A percentile compares a stretch with the other conserved stretches of the same genome.
Evolutionary conservation across 169 alveolate genomes (phyloP).

Genomic region (Plasmodium yoelii): DNA sequence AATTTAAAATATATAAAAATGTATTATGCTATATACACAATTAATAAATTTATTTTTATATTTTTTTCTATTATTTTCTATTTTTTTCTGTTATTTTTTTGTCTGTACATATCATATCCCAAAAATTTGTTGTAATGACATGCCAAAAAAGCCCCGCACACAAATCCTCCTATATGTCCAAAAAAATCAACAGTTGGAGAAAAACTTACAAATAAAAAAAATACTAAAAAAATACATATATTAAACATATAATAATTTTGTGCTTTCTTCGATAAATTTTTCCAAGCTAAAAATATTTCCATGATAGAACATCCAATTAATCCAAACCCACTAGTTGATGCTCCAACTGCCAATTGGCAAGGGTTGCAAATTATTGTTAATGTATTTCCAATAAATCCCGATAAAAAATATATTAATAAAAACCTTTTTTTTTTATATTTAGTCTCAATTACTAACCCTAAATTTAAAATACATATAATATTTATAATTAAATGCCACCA

Average conservation of each 20-base stretch:
- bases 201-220: constrained; percentile 66
- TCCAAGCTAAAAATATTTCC: constrained; percentile 78
- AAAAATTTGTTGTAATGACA: constrained; percentile 53
- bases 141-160: constrained; percentile 69
- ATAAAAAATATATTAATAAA: constrained; percentile 21
- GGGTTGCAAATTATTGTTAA: constrained; percentile 78
- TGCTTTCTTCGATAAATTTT: constrained; percentile 47
- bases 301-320: constrained; percentile 77
- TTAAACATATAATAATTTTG: constrained; percentile 57
- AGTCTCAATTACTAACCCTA: constrained; percentile 68
- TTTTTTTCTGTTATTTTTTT: not conserved
- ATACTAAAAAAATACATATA: constrained; percentile 51
- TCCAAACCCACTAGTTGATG: constrained; percentile 80
- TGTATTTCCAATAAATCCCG: constrained; percentile 77
- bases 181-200: constrained; percentile 74
- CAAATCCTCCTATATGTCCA: constrained; percentile 73
- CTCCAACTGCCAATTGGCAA: constrained; percentile 80
- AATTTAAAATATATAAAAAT: not conserved
- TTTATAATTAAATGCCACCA: constrained; percentile 74
- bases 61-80: not conserved
- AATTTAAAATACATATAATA: constrained; percentile 59
- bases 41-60: not conserved
- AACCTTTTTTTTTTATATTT: constrained; percentile 38
- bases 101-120: constrained; percentile 53
- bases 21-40: not conserved